These are phyloP conservation scores for Pyrenopolyporus hunteri DNA, from an alignment of 495 filamentous ascomycete species.

Conservation along the genomic window DNA sequence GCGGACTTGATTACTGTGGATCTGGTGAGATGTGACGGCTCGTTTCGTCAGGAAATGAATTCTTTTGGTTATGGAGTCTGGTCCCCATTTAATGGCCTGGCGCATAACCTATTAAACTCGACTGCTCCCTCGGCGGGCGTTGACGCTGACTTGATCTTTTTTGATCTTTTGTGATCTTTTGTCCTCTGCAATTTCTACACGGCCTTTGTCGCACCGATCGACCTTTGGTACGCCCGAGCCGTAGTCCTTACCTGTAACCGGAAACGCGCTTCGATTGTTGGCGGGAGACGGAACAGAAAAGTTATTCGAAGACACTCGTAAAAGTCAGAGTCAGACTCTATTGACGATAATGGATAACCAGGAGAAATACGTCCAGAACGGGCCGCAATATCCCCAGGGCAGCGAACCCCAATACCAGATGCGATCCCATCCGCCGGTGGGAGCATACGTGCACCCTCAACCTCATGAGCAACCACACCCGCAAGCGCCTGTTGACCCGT, in stretches of 20 bases:
- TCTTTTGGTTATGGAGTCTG: background rate
- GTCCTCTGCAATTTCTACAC: too few species aligned
- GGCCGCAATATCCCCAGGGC: conserved; percentile 18
- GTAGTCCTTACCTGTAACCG: too few species aligned
- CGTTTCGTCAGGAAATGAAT: conserved; percentile 12
- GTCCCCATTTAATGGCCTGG: background rate
- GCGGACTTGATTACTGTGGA: background rate
- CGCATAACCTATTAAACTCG: conserved; percentile 8
- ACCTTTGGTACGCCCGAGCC: background rate
- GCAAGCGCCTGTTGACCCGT: conserved; percentile 2
- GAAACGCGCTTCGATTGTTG: too few species aligned
- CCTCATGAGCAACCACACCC: conserved; percentile 1
- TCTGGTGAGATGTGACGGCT: conserved; percentile 18
- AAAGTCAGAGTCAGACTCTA: too few species aligned
- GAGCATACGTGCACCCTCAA: conserved; percentile 5
- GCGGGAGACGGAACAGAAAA: too few species aligned
- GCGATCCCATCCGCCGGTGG: conserved; percentile 11
- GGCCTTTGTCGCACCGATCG: background rate
- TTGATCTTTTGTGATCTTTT: conserved; percentile 3
- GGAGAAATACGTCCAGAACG: conserved; percentile 23
- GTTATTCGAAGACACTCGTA: too few species aligned
- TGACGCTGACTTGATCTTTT: conserved; percentile 1
- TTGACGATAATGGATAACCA: conserved; percentile 22
- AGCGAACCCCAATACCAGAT: conserved; percentile 20
- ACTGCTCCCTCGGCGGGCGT: background rate